Evolutionary conservation across 257 asterid species (phyloP).

Genomic region (Oldenlandia corymbosa): DNA sequence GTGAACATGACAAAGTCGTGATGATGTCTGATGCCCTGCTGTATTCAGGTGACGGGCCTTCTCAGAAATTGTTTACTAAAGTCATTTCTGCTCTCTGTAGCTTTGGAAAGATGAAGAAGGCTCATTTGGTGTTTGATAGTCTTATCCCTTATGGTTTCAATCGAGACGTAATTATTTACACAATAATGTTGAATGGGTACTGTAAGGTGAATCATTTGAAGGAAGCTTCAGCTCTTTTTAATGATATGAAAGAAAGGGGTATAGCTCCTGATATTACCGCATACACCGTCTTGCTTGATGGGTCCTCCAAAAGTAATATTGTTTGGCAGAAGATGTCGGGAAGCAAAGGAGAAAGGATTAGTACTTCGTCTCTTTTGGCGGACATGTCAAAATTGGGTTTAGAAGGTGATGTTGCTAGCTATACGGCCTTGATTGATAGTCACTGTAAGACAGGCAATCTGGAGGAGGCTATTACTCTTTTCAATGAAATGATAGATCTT

Average conservation of each 20-base stretch:
- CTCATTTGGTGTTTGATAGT: conserved; percentile 46
- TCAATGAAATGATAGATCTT: conserved; percentile 53
- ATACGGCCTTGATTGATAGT: conserved; percentile 67
- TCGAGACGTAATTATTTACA: conserved; percentile 62
- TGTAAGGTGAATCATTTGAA: conserved; percentile 45
- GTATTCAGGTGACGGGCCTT: conserved; percentile 38
- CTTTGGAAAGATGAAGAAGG: conserved; percentile 61
- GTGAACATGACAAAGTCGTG: conserved; percentile 40
- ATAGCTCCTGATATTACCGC: conserved; percentile 63
- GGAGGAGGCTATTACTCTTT: conserved; percentile 53
- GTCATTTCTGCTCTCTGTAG: conserved; percentile 58
- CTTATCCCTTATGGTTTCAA: conserved; percentile 42
- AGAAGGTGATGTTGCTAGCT: conserved; percentile 52
- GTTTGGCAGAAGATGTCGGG: conserved; percentile 22
- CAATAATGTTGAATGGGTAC: conserved; percentile 73
- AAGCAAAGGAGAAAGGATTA: conserved; percentile 19
- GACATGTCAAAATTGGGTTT: conserved; percentile 51
- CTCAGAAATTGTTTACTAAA: conserved; percentile 37
- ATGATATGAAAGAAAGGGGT: conserved; percentile 58
- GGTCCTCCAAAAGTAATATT: conserved; percentile 34
- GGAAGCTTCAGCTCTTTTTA: conserved; percentile 54
- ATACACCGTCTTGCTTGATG: conserved; percentile 66
- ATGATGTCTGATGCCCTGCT: conserved; percentile 32
- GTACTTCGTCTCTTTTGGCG: conserved; percentile 24
- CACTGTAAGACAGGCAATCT: conserved; percentile 60